phyloP scores from a whole-genome alignment of 257 asterid species.

The Ocimum tenuiflorum region DNA sequence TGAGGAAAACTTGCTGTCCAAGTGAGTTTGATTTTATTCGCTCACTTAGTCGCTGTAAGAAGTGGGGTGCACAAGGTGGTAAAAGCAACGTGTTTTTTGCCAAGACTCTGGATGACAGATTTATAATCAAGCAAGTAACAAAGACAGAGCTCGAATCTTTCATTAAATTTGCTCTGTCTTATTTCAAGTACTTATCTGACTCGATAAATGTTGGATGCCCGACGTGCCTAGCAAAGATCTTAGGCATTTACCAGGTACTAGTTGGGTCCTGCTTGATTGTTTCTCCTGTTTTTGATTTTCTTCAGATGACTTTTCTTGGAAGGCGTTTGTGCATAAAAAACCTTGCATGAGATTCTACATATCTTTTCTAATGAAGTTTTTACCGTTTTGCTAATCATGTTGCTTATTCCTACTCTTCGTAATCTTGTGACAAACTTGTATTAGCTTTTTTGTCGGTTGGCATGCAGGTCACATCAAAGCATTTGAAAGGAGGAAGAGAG shows the following conservation, averaged over 20 bases:
- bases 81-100: conserved; percentile 78
- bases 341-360: not conserved
- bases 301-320: not conserved
- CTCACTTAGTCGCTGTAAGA: conserved; percentile 73
- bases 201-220: conserved; percentile 56
- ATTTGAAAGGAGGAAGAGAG: conserved; percentile 70
- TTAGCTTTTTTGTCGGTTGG: conserved; percentile 18
- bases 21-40: conserved; percentile 59
- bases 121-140: conserved; percentile 70
- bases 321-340: not conserved
- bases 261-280: not conserved
- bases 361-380: not conserved
- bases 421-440: not conserved
- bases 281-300: not conserved
- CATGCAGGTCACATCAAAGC: conserved; percentile 53
- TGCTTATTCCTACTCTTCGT: conserved; percentile 4
- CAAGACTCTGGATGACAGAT: conserved; percentile 68
- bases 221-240: conserved; percentile 71
- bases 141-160: conserved; percentile 77
- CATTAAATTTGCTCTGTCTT: conserved; percentile 56
- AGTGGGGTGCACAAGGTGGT: conserved; percentile 89
- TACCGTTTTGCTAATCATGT: not conserved
- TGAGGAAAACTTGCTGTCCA: conserved; percentile 51
- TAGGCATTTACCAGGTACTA: conserved; percentile 81
- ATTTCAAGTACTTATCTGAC: conserved; percentile 62